phyloP scores from a whole-genome alignment of 805 yeast species.

The Danielia reshetovae region DNA sequence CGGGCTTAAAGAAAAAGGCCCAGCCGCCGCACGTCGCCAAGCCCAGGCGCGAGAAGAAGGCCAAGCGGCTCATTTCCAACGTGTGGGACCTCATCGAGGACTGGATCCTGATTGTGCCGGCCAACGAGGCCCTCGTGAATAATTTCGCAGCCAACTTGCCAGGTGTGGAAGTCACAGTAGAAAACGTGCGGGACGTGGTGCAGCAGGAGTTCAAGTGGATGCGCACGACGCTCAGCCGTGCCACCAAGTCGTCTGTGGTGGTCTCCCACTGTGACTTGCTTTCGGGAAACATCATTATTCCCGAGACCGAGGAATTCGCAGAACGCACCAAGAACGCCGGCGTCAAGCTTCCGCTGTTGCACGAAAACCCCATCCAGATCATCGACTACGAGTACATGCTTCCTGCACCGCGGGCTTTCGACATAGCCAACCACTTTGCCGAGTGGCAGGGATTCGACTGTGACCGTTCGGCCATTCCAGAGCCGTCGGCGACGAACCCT shows the following conservation, averaged over 20 bases:
- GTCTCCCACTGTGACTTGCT: slow-evolving; percentile 69
- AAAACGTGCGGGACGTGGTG: slow-evolving; percentile 37
- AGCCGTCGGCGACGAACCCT: slow-evolving; percentile 40
- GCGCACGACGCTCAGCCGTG: slow-evolving; percentile 29
- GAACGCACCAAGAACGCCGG: background rate
- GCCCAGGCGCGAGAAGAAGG: slow-evolving; percentile 16
- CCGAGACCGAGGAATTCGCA: slow-evolving; percentile 19
- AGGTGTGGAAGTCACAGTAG: slow-evolving; percentile 15
- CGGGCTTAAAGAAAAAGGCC: slow-evolving; percentile 13
- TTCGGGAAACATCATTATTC: slow-evolving; percentile 69
- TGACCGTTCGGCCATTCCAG: slow-evolving; percentile 55
- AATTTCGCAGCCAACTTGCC: slow-evolving; percentile 34
- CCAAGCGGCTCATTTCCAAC: slow-evolving; percentile 34
- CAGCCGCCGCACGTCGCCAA: slow-evolving; percentile 1
- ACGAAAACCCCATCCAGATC: slow-evolving; percentile 46
- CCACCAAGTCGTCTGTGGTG: slow-evolving; percentile 48
- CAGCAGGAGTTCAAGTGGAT: slow-evolving; percentile 55
- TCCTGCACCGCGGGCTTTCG: slow-evolving; percentile 71
- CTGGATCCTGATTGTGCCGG: slow-evolving; percentile 65
- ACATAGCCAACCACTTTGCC: slow-evolving; percentile 69
- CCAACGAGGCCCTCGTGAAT: slow-evolving; percentile 34
- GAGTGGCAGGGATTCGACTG: slow-evolving; percentile 85
- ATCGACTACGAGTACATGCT: slow-evolving; percentile 73
- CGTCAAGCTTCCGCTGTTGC: slow-evolving; percentile 13
- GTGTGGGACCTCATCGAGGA: slow-evolving; percentile 58